A percentile compares a stretch with the other conserved stretches of the same genome.
These are phyloP conservation scores for Lepidium aucheri DNA, from an alignment of 345 rosid genomes.

Conservation along the genomic window DNA sequence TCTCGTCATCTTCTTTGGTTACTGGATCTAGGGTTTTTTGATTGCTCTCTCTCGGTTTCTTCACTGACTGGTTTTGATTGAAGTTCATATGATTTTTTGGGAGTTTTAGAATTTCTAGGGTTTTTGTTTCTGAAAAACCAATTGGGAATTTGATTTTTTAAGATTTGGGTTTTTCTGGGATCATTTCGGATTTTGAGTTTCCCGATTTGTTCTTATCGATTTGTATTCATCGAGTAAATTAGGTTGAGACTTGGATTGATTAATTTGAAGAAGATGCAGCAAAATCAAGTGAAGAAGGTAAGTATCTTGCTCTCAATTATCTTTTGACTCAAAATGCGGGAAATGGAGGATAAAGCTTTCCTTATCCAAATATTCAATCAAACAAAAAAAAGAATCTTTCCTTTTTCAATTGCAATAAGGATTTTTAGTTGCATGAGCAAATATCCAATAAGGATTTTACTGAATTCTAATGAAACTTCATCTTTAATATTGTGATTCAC, in stretches of 20 bases:
- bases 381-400: not conserved
- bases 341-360: not conserved
- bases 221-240: not conserved
- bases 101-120: constrained; percentile 3
- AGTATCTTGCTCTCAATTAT: not conserved
- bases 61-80: not conserved
- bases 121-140: not conserved
- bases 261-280: constrained; percentile 19
- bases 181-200: not conserved
- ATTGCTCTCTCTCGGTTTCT: not conserved
- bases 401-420: not conserved
- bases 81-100: no score
- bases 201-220: not conserved
- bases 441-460: no score
- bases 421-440: no score
- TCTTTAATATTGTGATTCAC: not conserved
- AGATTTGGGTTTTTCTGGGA: not conserved
- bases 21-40: constrained; percentile 21
- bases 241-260: not conserved
- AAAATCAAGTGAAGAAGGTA: constrained; percentile 27
- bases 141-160: not conserved
- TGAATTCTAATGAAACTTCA: not conserved
- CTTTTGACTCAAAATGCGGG: not conserved
- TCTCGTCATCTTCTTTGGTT: constrained; percentile 19
- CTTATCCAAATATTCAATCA: not conserved